Base-by-base conservation (phyloP, 1,284 basidiomycete genomes). In the Pisolithus thermaeus region DNA sequence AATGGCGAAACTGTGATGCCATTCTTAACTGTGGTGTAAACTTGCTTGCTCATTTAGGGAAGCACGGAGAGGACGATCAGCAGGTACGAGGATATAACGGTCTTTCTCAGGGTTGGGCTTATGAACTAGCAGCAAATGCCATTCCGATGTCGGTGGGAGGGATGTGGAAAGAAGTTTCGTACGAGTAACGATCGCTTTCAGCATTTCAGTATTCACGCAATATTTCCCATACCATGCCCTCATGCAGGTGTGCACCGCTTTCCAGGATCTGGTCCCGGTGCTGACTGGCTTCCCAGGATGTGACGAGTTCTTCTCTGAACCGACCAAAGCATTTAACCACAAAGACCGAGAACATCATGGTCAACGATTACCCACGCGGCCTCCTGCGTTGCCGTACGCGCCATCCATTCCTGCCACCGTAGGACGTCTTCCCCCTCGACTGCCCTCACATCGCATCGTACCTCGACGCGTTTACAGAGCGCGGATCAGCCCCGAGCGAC, bases 391-490 rank as follows among this genome's bases (percentile, higher is more conserved):
- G 39, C 75, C 73, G 16, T 66, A 65, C 47, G 50, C 53, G 35
- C 71, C 71, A 18, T 59, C 64, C 36, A 54, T 61, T 39, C 58
- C 65, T 23, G 58, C 65, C 47, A 63, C 63, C 40, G 59, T 69
- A 28, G 69, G 65, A 27, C 59, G 65, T 28, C 65, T 69, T 43
- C 70, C 72, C n/a, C 53, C 55, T 5, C 58, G 51, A 9, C 59
- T 84, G 40, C 79, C 81, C 18, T 71, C 79, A 2, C 80, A 80
- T 58, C 70, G 75, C 59, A 64, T 73, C 27, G 69, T 76, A 50
- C 64, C 75, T 8, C 64, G 71, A 55, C 71, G 66, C 11, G 63
- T 82, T 3, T 58, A 63, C 7, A 72, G 65, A 41, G 64, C 71
- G 41, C 63, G 63, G 3, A 79, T 83, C 56, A 69, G 77, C 14